These are phyloP conservation scores for Pseudozyma sp. DNA, from an alignment of 1,284 basidiomycete species.

Conservation along the genomic window DNA sequence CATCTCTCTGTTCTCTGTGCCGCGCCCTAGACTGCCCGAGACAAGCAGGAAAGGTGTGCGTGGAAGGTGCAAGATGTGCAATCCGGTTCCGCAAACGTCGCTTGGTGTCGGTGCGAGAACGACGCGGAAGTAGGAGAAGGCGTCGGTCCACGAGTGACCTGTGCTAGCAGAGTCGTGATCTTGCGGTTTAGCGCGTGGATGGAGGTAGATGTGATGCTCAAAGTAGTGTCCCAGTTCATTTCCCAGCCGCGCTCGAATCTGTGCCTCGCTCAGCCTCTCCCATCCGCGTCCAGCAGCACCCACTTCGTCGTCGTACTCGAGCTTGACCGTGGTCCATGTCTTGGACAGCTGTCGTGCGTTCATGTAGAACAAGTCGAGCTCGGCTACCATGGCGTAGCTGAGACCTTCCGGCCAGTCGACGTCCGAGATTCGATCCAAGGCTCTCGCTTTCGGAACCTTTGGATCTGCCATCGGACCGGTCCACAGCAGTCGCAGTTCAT, in stretches of 20 bases:
- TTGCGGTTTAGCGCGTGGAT: conserved; percentile 11
- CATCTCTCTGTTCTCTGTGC: conserved; percentile 45
- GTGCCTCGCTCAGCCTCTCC: conserved; percentile 30
- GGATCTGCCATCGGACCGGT: conserved; percentile 46
- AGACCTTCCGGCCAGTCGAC: conserved; percentile 59
- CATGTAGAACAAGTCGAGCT: conserved; percentile 39
- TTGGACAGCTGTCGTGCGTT: conserved; percentile 19
- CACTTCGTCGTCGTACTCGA: conserved; percentile 49
- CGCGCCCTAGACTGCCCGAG: conserved; percentile 42
- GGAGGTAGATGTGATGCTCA: conserved; percentile 52
- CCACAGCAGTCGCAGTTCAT: conserved; percentile 49
- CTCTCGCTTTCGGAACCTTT: conserved; percentile 51
- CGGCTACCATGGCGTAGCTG: conserved; percentile 54
- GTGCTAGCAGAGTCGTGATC: neutral
- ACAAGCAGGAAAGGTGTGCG: conserved; percentile 48
- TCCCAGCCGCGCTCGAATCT: conserved; percentile 35
- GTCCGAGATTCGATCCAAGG: conserved; percentile 51
- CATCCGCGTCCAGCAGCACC: conserved; percentile 22
- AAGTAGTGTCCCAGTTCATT: conserved; percentile 54
- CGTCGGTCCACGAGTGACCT: conserved; percentile 21
- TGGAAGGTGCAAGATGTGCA: conserved; percentile 51
- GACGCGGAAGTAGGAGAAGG: conserved; percentile 52
- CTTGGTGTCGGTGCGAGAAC: conserved; percentile 34
- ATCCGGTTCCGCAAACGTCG: conserved; percentile 46
- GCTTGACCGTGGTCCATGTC: conserved; percentile 44